A percentile compares a stretch with the other conserved stretches of the same genome.
These are phyloP conservation scores for Benincasa hispida DNA, from an alignment of 306 rosid genomes.

Conservation along the genomic window DNA sequence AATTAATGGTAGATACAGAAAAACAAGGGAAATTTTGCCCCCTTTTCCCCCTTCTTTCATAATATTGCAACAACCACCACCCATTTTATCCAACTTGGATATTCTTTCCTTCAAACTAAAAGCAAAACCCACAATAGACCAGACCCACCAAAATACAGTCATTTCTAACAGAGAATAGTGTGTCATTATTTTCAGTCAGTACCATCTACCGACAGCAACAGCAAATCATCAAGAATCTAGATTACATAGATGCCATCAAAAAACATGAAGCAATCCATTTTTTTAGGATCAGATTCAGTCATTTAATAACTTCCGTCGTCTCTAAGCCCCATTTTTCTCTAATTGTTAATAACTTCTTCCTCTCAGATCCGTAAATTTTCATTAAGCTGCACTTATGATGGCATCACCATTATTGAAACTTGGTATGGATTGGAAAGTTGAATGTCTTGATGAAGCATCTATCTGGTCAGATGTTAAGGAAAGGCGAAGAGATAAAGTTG, in stretches of 20 bases:
- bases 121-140: neutral
- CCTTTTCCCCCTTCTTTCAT: neutral
- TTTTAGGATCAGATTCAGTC: constrained; percentile 3
- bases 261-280: neutral
- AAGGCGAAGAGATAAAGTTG: constrained; percentile 54
- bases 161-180: neutral
- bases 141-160: neutral
- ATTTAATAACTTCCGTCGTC: neutral
- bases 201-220: constrained; percentile 8
- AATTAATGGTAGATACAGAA: neutral
- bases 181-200: constrained; percentile 3
- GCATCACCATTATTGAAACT: constrained; percentile 61
- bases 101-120: constrained; percentile 6
- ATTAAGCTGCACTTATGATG: constrained; percentile 64
- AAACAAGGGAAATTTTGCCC: neutral
- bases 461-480: constrained; percentile 56
- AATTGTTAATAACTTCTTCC: constrained; percentile 16
- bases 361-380: neutral
- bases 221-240: constrained; percentile 6
- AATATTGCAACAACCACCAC: neutral
- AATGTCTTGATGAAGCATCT: constrained; percentile 44
- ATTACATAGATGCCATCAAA: neutral
- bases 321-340: constrained; percentile 23
- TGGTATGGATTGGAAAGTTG: constrained; percentile 42
- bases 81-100: constrained; percentile 8